Evolutionary conservation across 441 rosid genomes (phyloP).

Genomic region (Erodium moschatum): DNA sequence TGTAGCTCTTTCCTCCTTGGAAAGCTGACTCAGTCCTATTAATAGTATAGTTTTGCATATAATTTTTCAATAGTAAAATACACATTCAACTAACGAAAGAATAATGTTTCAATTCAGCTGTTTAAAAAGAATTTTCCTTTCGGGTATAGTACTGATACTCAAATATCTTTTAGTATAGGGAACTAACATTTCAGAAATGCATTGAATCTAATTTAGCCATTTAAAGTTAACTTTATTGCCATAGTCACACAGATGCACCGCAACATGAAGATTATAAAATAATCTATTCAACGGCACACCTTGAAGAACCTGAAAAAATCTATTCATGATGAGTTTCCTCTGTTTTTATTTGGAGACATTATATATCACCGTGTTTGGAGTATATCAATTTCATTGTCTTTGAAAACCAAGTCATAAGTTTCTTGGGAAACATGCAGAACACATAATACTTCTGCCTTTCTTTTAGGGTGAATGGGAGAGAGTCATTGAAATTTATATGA

Average conservation of each 20-base stretch:
- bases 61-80: no score
- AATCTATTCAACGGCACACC: neutral
- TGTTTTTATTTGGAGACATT: neutral
- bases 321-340: neutral
- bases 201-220: neutral
- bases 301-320: neutral
- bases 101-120: neutral
- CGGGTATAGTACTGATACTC: neutral
- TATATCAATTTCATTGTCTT: neutral
- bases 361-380: neutral
- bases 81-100: neutral
- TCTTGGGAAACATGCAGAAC: constrained; percentile 1
- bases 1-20: neutral
- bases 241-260: neutral
- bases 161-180: neutral
- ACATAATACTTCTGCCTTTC: neutral
- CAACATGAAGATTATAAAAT: neutral
- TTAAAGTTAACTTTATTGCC: neutral
- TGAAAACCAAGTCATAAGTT: neutral
- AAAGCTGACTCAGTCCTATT: neutral
- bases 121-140: neutral
- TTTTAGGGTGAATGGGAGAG: neutral
- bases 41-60: no score
- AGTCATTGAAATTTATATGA: neutral
- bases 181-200: neutral